Conservation (phyloP, 1,139 yeast genomes). For the Geotrichum restrictum region DNA sequence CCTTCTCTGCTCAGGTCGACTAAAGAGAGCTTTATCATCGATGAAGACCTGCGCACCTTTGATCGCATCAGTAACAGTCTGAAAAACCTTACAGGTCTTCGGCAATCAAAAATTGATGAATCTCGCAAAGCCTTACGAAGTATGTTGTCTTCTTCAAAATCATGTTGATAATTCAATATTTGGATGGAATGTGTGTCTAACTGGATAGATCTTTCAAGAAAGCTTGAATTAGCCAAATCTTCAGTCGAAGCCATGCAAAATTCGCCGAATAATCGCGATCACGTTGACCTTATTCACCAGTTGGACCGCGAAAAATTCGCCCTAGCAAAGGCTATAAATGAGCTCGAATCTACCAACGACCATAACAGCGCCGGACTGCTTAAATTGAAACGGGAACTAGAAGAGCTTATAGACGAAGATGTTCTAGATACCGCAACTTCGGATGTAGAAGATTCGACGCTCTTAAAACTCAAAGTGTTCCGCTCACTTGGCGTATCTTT, state of each 20-base stretch:
- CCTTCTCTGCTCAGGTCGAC: conserved; percentile 44
- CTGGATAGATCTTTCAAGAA: conserved; percentile 30
- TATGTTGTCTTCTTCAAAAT: conserved; percentile 5
- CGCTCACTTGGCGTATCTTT: conserved; percentile 40
- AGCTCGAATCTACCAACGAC: conserved; percentile 52
- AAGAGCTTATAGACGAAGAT: conserved; percentile 37
- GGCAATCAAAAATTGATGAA: conserved; percentile 33
- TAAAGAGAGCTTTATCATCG: conserved; percentile 49
- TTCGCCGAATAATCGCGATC: conserved; percentile 33
- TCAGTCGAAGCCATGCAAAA: conserved; percentile 36
- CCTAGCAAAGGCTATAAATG: conserved; percentile 55
- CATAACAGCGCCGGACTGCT: conserved; percentile 46
- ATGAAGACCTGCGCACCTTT: conserved; percentile 51
- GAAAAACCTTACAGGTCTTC: conserved; percentile 36
- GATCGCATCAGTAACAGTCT: conserved; percentile 48
- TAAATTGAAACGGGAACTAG: conserved; percentile 44
- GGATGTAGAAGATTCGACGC: conserved; percentile 37
- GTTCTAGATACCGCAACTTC: conserved; percentile 32
- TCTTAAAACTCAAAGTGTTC: conserved; percentile 41
- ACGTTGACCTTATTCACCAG: conserved; percentile 31
- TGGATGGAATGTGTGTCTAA: not conserved
- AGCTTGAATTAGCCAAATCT: conserved; percentile 32
- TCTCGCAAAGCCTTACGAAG: conserved; percentile 33
- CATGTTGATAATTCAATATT: too few species aligned
- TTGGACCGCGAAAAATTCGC: conserved; percentile 52